Conservation (phyloP, 2,329 filamentous ascomycete species). For the Dactylellina leptospora region DNA sequence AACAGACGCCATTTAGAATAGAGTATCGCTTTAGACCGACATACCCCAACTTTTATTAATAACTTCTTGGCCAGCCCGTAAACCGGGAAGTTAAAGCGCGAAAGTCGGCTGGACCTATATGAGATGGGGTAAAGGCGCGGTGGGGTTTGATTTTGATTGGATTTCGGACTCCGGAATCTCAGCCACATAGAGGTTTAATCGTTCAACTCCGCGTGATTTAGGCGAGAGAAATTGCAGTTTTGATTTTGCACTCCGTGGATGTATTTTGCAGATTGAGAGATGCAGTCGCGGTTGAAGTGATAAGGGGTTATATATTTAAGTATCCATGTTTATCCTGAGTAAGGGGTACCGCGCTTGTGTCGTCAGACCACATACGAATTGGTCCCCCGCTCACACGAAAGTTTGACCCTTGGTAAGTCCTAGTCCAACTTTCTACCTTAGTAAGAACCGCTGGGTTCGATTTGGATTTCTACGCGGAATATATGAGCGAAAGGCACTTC, state of each 20-base stretch:
- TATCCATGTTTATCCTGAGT: not conserved
- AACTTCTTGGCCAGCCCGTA: constrained; percentile 1
- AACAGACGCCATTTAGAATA: no score
- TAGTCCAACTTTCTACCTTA: no score
- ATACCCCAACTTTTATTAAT: not conserved
- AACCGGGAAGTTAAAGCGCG: not conserved
- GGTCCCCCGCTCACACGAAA: no score
- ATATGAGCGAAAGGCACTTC: no score
- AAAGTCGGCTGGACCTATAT: constrained; percentile 1
- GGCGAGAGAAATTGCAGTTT: constrained; percentile 4
- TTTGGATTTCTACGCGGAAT: no score
- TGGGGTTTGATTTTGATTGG: not conserved
- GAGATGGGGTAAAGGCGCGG: not conserved
- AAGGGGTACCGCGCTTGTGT: not conserved
- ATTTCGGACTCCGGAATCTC: not conserved
- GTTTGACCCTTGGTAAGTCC: no score
- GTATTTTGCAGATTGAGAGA: not conserved
- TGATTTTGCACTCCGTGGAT: no score
- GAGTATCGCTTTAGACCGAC: no score
- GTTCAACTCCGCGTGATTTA: constrained; percentile 2
- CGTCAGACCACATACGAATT: not conserved
- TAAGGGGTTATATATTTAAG: not conserved
- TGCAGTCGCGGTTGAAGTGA: no score
- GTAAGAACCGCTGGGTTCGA: no score
- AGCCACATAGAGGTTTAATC: constrained; percentile 1